Base-by-base conservation (phyloP, 805 yeast species). In the Wickerhamia fluorescens region DNA sequence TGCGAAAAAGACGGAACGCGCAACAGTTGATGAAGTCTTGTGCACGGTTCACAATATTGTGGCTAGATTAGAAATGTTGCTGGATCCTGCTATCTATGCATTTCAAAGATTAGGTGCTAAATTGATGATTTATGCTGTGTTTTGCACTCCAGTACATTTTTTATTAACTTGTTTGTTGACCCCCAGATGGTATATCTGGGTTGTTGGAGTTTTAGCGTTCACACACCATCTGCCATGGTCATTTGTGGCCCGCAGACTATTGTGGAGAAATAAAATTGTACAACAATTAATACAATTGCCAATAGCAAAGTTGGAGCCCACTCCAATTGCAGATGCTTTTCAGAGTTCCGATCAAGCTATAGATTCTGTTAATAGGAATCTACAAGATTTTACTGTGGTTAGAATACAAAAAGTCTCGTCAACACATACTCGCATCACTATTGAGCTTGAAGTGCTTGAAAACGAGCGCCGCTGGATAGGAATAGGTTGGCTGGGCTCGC, bases 391-490 rank as follows among this genome's bases (percentile, higher is more conserved):
- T 42, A 61, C 50, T 25, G 56, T 68, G 14, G 23, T 66, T 19
- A 55, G 53, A 20, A 67, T 63, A 27, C 42, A 50, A 3, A 48
- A 56, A 4, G 48, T 56, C 3, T 58, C 68, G 0, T 56, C 70
- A 3, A 60, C 68, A 7, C 66, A 54, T 33, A 44, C 64, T 18
- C 66, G 66, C 14, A 73, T 71, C 38, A 54, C 64, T 3, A 60
- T 75, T 2, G 56, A 65, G 30, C 74, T 75, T 36, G 68, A 64
- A 27, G 52, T 75, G 1, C 44, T 68, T 21, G 78, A 76, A 40
- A 70, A 75, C 39, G 75, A 76, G 44, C 56, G 84, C 40, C 53
- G 80, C 26, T 74, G 81, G 79, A 20, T 75, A 3, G 80, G 77
- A 1, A 35, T 75, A 11, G 83, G 81, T 5, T 75, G 81, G 81